Conservation (phyloP, 1,139 yeast species). For the Hansenula sp. region DNA sequence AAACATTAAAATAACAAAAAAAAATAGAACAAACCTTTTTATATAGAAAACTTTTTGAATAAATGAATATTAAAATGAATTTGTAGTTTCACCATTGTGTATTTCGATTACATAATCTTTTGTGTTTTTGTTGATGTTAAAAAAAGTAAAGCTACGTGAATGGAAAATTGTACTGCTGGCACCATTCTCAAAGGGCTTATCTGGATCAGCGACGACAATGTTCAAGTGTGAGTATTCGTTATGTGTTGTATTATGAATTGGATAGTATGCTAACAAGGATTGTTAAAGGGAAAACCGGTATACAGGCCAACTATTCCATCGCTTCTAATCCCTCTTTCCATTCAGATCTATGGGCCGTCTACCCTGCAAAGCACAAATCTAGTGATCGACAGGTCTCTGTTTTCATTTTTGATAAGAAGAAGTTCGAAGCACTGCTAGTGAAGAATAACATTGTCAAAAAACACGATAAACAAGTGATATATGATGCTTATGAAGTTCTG, state of each 20-base stretch:
- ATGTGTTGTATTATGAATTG: too few species aligned
- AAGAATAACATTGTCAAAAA: constrained; percentile 46
- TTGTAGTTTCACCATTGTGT: too few species aligned
- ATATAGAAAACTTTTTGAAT: too few species aligned
- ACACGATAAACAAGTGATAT: constrained; percentile 26
- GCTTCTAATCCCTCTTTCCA: constrained; percentile 71
- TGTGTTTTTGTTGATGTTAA: too few species aligned
- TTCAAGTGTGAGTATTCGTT: neutral
- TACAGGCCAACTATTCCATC: constrained; percentile 68
- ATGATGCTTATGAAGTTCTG: constrained; percentile 43
- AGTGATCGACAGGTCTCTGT: constrained; percentile 61
- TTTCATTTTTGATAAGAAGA: constrained; percentile 82
- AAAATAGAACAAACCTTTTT: too few species aligned
- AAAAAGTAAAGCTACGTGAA: too few species aligned
- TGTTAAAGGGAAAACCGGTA: constrained; percentile 46
- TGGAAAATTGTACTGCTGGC: neutral
- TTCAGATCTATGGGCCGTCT: constrained; percentile 83
- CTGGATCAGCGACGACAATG: neutral
- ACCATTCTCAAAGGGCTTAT: too few species aligned
- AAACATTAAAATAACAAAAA: too few species aligned
- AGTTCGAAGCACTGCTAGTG: constrained; percentile 53
- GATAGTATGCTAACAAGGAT: neutral
- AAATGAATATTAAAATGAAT: too few species aligned
- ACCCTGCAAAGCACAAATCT: constrained; percentile 71
- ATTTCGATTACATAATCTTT: too few species aligned